phyloP scores from a whole-genome alignment of 2,329 filamentous ascomycete species.

The Leptosphaerulina australis region DNA sequence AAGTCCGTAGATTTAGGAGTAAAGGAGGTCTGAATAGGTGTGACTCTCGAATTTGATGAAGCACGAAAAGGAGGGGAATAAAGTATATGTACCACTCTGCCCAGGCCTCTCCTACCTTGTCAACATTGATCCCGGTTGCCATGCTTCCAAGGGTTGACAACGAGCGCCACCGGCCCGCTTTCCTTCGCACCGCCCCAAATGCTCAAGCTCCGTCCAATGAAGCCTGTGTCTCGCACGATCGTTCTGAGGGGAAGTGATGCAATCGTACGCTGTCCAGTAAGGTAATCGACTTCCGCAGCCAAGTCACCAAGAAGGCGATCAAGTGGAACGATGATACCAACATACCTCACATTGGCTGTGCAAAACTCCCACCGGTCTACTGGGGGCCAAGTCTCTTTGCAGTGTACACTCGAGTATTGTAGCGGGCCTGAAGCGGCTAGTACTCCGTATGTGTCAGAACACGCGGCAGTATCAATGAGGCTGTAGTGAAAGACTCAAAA shows the following conservation, averaged over 20 bases:
- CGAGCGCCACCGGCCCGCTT: slow-evolving; percentile 15
- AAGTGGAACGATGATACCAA: slow-evolving; percentile 30
- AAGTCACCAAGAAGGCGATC: slow-evolving; percentile 22
- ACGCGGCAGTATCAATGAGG: slow-evolving; percentile 23
- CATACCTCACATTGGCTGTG: too few relatives aligned
- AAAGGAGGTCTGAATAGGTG: neutral
- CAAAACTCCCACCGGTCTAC: too few relatives aligned
- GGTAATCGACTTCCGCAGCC: slow-evolving; percentile 19
- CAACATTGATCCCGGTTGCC: slow-evolving; percentile 16
- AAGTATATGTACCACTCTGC: slow-evolving; percentile 26
- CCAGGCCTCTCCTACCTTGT: slow-evolving; percentile 1
- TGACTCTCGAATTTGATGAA: neutral
- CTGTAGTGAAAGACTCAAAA: slow-evolving; percentile 7
- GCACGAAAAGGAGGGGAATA: slow-evolving; percentile 16
- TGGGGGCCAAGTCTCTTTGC: too few relatives aligned
- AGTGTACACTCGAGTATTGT: too few relatives aligned
- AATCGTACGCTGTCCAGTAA: slow-evolving; percentile 25
- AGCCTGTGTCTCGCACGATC: slow-evolving; percentile 20
- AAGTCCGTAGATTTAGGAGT: neutral
- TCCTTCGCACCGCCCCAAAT: slow-evolving; percentile 16
- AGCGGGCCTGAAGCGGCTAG: slow-evolving; percentile 25
- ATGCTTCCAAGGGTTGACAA: slow-evolving; percentile 23
- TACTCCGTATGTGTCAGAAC: slow-evolving; percentile 17
- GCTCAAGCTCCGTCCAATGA: slow-evolving; percentile 24
- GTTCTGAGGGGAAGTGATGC: slow-evolving; percentile 21